These are phyloP conservation scores for Bassia scoparia DNA, from an alignment of 148 eudicot species.

Conservation along the genomic window DNA sequence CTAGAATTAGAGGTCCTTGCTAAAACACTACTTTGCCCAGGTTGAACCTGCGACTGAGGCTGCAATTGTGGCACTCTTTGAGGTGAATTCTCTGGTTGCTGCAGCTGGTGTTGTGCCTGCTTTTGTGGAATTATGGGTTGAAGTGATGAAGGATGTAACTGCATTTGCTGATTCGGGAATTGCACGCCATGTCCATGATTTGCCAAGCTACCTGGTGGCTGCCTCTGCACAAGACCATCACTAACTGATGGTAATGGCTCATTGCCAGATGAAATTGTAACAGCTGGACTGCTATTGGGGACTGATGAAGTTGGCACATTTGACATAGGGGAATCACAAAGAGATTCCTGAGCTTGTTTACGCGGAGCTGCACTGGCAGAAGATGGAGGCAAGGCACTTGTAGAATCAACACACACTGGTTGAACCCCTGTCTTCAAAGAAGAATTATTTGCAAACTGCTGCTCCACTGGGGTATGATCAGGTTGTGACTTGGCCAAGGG, in stretches of 20 bases:
- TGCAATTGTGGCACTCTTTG: conserved; percentile 33
- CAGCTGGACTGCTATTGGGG: conserved; percentile 33
- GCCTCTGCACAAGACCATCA: conserved; percentile 40
- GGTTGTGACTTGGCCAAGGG: conserved; percentile 37
- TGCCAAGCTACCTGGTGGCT: conserved; percentile 36
- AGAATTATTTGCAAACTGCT: conserved; percentile 28
- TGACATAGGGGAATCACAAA: conserved; percentile 31
- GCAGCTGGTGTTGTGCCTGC: conserved; percentile 38
- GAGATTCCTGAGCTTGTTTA: conserved; percentile 40
- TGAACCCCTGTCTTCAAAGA: conserved; percentile 29
- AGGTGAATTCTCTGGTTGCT: conserved; percentile 35
- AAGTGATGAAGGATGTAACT: conserved; percentile 31
- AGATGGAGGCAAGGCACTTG: conserved; percentile 32
- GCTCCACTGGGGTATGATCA: conserved; percentile 35
- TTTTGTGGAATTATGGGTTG: conserved; percentile 27
- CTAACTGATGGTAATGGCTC: conserved; percentile 37
- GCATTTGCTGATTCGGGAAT: conserved; percentile 42
- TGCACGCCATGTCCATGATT: conserved; percentile 35
- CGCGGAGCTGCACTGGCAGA: conserved; percentile 31
- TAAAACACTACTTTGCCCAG: conserved; percentile 36
- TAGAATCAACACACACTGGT: conserved; percentile 27
- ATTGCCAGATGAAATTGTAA: conserved; percentile 31
- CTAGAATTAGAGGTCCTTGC: conserved; percentile 36
- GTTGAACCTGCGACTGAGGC: conserved; percentile 35
- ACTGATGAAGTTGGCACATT: conserved; percentile 35